Base-by-base conservation (phyloP, 2,329 filamentous ascomycete genomes). In the Hysterium pulicare region DNA sequence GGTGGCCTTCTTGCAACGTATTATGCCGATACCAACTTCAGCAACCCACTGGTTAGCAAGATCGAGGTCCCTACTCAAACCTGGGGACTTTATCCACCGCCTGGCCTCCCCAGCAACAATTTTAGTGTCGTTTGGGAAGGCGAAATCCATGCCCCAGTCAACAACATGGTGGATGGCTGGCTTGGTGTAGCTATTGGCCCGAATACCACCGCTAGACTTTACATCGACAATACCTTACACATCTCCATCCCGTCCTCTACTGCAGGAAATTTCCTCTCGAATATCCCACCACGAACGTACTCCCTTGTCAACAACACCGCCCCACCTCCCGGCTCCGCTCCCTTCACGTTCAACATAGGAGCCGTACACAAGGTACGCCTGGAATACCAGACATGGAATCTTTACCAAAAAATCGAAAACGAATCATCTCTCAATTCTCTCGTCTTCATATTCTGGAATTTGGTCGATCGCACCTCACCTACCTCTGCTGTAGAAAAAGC, bases 41-140 rank as follows among this genome's bases (percentile, higher is more conserved):
- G 44, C 4, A 37, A 62, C 10, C 59, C 64, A 2, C 20, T 58
- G 3, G 52, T 56, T 1, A 48, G 58, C 20, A 56, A 50, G 23
- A 36, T 62, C 9, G 71, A 73, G 42, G 53, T 55, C 0, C 71
- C 71, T 2, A 66, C 66, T 5, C 59, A 69, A 2, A 67, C 72
- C 40, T 73, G 71, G 71, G 70, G 71, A 3, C 47, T 72, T 21
- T 73, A 71, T 39, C 70, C 70, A 9, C 70, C 71, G 0, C 58
- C 66, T 2, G 66, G 64, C 4, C 54, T 72, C 1, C 59, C 67
- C 7, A 72, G 67, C 1, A 73, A 67, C 44, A 73, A 73, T 45
- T 73, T 73, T 48, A 72, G 69, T 40, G 69, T 62, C 0, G 51
- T 64, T 10, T 73, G 71, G 71, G 69, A 72, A 48, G 70, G 71